Conservation (phyloP, 805 yeast species). For the Kodamaea nitidulidarum region DNA sequence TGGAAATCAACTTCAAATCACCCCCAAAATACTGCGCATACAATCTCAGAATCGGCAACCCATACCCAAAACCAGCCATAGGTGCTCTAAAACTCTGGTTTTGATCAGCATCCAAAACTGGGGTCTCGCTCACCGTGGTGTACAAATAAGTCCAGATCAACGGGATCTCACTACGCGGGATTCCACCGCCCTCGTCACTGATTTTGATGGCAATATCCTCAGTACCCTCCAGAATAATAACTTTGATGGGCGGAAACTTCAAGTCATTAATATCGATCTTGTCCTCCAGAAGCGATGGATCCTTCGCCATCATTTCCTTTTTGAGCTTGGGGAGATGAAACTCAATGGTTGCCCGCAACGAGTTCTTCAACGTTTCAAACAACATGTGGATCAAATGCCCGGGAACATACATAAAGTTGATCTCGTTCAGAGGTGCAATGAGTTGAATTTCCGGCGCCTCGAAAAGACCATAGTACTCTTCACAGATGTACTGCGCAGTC, state of each 20-base stretch:
- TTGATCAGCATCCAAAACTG: conserved; percentile 55
- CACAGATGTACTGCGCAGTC: conserved; percentile 86
- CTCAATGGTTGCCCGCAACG: conserved; percentile 86
- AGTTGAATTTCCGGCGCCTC: conserved; percentile 83
- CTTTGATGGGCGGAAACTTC: conserved; percentile 77
- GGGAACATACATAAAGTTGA: conserved; percentile 86
- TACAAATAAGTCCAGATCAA: conserved; percentile 88
- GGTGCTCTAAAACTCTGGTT: conserved; percentile 77
- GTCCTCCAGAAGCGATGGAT: conserved; percentile 37
- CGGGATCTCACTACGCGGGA: conserved; percentile 78
- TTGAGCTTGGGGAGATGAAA: conserved; percentile 55
- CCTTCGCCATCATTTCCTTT: conserved; percentile 31
- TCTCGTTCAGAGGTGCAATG: conserved; percentile 65
- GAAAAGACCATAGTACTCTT: conserved; percentile 81
- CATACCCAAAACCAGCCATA: conserved; percentile 93
- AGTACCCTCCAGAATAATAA: conserved; percentile 81
- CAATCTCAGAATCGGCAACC: conserved; percentile 78
- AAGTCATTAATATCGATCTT: conserved; percentile 55
- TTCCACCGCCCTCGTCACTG: conserved; percentile 93
- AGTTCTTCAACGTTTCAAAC: conserved; percentile 83
- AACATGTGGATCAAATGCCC: conserved; percentile 90
- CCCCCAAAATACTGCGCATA: conserved; percentile 92
- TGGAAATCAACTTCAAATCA: conserved; percentile 76
- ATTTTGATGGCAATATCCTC: conserved; percentile 90
- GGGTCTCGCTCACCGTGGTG: conserved; percentile 77